Evolutionary conservation across 179 eudicot species (phyloP), one percentile per base, ranked within the genome.

Genomic region (Spinacia oleracea): DNA sequence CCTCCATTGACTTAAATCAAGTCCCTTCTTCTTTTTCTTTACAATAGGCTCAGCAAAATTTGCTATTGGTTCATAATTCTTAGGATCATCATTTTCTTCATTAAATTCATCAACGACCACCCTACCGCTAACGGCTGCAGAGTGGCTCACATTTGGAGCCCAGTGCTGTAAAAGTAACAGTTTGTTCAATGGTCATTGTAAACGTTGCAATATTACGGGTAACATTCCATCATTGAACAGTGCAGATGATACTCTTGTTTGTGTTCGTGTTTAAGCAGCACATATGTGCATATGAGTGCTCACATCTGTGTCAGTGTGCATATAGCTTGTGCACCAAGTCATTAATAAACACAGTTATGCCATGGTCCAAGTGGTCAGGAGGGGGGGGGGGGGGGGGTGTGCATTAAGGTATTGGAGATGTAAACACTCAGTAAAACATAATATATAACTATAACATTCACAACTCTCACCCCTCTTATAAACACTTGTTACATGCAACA

Each of bases 1-100:
- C 76, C 87, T 79, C 96, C 91, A 92, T 66, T 64, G 72, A 68
- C 89, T 93, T 70, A 96, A 86, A 89, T 93, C 88, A 81, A 96
- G 55, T 40, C 86, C 86, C 78, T 88, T 88, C 88, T 89, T 93
- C 82, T 90, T 85, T 83, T 91, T 91, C 88, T 85, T 89, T 74
- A 75, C 65, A 1, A 93, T 50, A 50, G 97, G 97, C 43, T 87
- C 73, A 27, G 98, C 98, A 89, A 82, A 89, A 70, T 74, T 76
- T 53, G 92, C 87, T 72, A 85, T 50, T 59, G 81, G 76, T 15
- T 78, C 90, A 80, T 84, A 86, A 63, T 76, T 84, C 6, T 74
- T 72, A 42, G 73, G 64, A 77, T 88, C 91, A 55, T 85, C 87
- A 53, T 88, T 88, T 45, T 89, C 91, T 64, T 80, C 88, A 21